phyloP scores from a whole-genome alignment of 345 rosid genomes.

The Euphorbia peplus region DNA sequence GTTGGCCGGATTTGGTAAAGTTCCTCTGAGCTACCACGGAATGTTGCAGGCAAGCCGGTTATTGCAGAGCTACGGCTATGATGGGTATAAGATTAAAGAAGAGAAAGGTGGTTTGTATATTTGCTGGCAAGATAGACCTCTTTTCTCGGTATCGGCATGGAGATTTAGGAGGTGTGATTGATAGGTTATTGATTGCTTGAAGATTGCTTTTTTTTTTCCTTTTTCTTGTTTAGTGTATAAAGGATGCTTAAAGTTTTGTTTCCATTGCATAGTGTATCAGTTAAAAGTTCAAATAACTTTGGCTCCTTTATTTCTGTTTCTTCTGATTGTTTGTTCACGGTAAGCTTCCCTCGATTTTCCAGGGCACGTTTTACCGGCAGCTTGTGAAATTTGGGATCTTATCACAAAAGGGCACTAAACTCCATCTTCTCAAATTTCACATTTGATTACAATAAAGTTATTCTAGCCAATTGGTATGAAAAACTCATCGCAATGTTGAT shows the following conservation, averaged over 20 bases:
- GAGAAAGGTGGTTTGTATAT: slow-evolving; percentile 53
- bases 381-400: too few species aligned
- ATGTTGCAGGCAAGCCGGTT: slow-evolving; percentile 55
- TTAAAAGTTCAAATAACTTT: slow-evolving; percentile 13
- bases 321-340: neutral
- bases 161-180: slow-evolving; percentile 43
- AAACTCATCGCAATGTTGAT: too few species aligned
- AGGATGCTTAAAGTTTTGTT: slow-evolving; percentile 27
- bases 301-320: neutral
- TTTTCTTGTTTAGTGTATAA: slow-evolving; percentile 26
- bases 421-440: too few species aligned
- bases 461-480: too few species aligned
- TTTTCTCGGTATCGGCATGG: slow-evolving; percentile 70
- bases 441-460: too few species aligned
- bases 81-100: slow-evolving; percentile 59
- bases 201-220: slow-evolving; percentile 8
- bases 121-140: slow-evolving; percentile 63
- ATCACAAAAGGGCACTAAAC: too few species aligned
- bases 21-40: slow-evolving; percentile 60
- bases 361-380: neutral
- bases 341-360: neutral
- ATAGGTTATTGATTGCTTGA: slow-evolving; percentile 12
- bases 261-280: slow-evolving; percentile 23
- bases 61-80: slow-evolving; percentile 53
- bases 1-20: slow-evolving; percentile 53